Evolutionary conservation across 2,329 filamentous ascomycete species (phyloP).

Genomic region (Epichloe coenophiala): DNA sequence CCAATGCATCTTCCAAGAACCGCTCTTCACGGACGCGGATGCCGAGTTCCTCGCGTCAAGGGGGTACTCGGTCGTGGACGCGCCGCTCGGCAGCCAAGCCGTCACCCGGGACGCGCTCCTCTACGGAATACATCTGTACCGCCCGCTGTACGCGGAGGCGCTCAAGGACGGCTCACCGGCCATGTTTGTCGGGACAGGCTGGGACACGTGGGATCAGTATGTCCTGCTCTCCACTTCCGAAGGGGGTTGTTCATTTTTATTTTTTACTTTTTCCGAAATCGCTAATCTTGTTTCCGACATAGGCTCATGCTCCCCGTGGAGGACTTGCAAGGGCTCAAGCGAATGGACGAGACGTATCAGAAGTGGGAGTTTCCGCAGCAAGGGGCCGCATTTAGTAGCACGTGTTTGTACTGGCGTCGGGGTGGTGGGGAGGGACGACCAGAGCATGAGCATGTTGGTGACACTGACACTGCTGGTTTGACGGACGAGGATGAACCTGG

Average conservation of each 20-base stretch:
- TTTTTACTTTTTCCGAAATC: not conserved
- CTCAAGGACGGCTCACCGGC: constrained; percentile 33
- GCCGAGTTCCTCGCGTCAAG: constrained; percentile 38
- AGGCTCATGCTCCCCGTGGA: not conserved
- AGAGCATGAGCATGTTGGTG: not conserved
- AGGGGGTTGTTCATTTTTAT: not conserved
- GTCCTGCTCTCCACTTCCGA: constrained; percentile 8
- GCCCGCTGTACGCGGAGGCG: constrained; percentile 36
- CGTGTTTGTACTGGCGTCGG: constrained; percentile 10
- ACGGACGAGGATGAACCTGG: not conserved
- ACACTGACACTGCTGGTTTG: not conserved
- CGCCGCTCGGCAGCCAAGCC: constrained; percentile 37
- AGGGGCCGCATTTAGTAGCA: constrained; percentile 10
- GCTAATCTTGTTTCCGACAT: not conserved
- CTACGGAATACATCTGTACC: constrained; percentile 50
- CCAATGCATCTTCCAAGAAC: constrained; percentile 39
- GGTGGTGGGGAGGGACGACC: not conserved
- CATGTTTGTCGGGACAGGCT: constrained; percentile 44
- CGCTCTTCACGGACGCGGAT: constrained; percentile 34
- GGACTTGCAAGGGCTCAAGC: constrained; percentile 2
- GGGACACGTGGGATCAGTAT: constrained; percentile 37
- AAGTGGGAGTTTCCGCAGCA: constrained; percentile 9
- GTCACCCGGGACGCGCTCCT: constrained; percentile 38
- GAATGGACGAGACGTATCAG: constrained; percentile 9
- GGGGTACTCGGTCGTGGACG: constrained; percentile 35